Percentiles rank a stretch among this genome's conserved stretches.
phyloP scores from a whole-genome alignment of 2,329 filamentous ascomycete species.

The Pestalotiopsis sp. region DNA sequence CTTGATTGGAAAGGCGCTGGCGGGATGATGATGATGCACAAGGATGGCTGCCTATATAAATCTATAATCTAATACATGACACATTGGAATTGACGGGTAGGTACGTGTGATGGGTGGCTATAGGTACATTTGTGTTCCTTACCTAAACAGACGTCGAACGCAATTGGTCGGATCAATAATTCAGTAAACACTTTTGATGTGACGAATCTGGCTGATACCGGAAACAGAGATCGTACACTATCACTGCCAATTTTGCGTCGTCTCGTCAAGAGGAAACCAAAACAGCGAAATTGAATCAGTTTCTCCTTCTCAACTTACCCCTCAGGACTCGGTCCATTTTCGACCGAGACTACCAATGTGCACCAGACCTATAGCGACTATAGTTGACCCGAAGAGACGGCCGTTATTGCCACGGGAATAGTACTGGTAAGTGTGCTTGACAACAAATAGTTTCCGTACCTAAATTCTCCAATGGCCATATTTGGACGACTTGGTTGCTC shows the following conservation, averaged over 20 bases:
- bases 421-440: neutral
- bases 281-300: neutral
- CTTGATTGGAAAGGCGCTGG: slow-evolving; percentile 66
- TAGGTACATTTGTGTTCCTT: too few species aligned
- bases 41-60: neutral
- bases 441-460: neutral
- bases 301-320: neutral
- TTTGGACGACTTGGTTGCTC: too few species aligned
- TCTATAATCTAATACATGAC: neutral
- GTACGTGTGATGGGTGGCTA: too few species aligned
- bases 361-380: neutral
- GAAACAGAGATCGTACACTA: too few species aligned
- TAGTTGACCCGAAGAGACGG: neutral
- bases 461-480: neutral
- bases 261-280: neutral
- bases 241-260: too few species aligned
- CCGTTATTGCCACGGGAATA: neutral
- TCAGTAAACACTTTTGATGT: neutral
- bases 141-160: too few species aligned
- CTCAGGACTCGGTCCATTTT: slow-evolving; percentile 9
- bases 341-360: slow-evolving; percentile 1
- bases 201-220: too few species aligned
- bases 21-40: slow-evolving; percentile 18
- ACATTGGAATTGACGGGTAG: too few species aligned
- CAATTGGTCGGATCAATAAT: neutral